Base-by-base conservation (phyloP, 768 basidiomycete genomes). In the Leccinum truebloodii region DNA sequence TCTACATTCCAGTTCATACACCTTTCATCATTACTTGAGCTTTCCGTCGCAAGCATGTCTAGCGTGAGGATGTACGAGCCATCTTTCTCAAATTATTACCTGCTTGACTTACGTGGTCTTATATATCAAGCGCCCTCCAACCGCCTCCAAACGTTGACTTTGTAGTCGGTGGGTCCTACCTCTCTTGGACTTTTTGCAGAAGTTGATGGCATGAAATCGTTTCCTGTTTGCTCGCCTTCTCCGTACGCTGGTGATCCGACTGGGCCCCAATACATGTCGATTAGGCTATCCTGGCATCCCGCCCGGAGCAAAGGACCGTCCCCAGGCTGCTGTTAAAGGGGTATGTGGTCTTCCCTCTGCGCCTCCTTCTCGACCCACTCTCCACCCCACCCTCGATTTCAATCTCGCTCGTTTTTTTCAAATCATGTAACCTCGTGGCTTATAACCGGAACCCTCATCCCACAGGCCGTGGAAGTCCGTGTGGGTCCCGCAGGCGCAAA, bases 61-160 rank as follows among this genome's bases (percentile, higher is more conserved):
- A 77, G 69, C 66, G 77, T 82, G 53, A 77, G 76, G 71, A 77
- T 81, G 80, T 82, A 60, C 69, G 82, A 64, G 3, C 62, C 6
- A 22, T 52, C 28, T 58, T 55, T 48, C 12, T 48, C 37, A 26
- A 6, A 49, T 35, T 14, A 20, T 39, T 28, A 10, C 26, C 37
- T 37, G 6, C 32, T 24, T 34, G 58, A 39, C 61, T 69, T 14
- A 66, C 60, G n/a, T 41, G 50, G 44, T 16, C 26, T n/a, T 54
- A 48, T 54, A 49, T 53, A 49, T 53, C 34, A 63, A 94, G 92
- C 71, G 90, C 86, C 46, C 81, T 94, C 63, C 88, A 90, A 61
- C 90, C 92, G 9, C 92, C 92, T 52, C 92, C 92, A 48, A 92
- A 94, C 77, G 88, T 92, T 71, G 92, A 94, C 67, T 94, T 92